Conservation (phyloP, 768 basidiomycete genomes). For the Nidula microcarpa region DNA sequence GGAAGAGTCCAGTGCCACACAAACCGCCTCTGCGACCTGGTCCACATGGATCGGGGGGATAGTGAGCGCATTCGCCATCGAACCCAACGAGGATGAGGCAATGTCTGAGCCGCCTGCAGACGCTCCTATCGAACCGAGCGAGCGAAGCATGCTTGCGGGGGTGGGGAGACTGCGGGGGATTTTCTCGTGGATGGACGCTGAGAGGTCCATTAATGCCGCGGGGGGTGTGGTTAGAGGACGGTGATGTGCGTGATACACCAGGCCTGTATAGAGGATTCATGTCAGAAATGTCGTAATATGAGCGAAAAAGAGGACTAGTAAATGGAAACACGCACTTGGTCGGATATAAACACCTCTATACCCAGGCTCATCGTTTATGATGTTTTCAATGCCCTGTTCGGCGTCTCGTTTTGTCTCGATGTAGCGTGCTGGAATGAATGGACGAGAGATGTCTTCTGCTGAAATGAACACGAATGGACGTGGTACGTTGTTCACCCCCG, state of each 20-base stretch:
- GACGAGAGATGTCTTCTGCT: constrained; percentile 90
- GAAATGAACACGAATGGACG: constrained; percentile 93
- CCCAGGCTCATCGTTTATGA: constrained; percentile 37
- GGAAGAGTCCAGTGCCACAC: constrained; percentile 51
- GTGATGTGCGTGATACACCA: constrained; percentile 94
- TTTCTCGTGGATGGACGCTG: constrained; percentile 66
- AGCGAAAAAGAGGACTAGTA: background rate
- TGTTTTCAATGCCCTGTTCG: constrained; percentile 61
- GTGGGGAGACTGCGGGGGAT: constrained; percentile 56
- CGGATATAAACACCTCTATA: constrained; percentile 80
- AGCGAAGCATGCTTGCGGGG: constrained; percentile 60
- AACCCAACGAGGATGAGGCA: constrained; percentile 45
- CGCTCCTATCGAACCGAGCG: constrained; percentile 27
- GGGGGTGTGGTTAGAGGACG: constrained; percentile 87
- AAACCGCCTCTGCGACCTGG: constrained; percentile 84
- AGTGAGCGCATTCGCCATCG: constrained; percentile 75
- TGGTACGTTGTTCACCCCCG: constrained; percentile 22
- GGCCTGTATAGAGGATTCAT: constrained; percentile 45
- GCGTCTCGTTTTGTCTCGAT: constrained; percentile 94
- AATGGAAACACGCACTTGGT: constrained; percentile 62
- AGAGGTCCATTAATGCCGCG: constrained; percentile 80
- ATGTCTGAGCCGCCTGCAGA: constrained; percentile 5
- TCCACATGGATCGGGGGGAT: constrained; percentile 95
- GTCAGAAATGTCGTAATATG: background rate
- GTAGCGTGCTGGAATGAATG: constrained; percentile 81